These are phyloP conservation scores for Diutina mesorugosa DNA, from an alignment of 1,139 yeast species.

Conservation along the genomic window DNA sequence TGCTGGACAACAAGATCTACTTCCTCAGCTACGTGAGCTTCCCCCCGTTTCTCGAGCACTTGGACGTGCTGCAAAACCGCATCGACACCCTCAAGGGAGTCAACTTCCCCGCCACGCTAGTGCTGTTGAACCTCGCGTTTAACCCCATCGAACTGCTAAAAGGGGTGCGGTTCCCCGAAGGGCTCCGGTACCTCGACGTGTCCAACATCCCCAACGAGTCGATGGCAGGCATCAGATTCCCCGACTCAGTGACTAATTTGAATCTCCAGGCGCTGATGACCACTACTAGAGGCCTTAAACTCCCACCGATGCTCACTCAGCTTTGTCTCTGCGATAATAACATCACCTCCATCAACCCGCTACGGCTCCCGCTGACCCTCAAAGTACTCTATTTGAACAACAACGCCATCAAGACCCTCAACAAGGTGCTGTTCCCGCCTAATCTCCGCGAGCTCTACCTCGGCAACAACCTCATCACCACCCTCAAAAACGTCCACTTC, in stretches of 20 bases:
- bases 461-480: constrained; percentile 32
- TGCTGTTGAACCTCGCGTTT: constrained; percentile 19
- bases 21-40: constrained; percentile 29
- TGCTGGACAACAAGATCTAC: constrained; percentile 27
- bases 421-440: constrained; percentile 29
- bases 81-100: constrained; percentile 28
- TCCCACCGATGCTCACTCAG: constrained; percentile 20
- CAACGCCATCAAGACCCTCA: constrained; percentile 33
- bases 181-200: constrained; percentile 21
- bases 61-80: constrained; percentile 29
- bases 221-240: constrained; percentile 35
- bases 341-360: constrained; percentile 34
- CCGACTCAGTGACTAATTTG: constrained; percentile 23
- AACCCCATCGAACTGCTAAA: constrained; percentile 34
- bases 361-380: constrained; percentile 28
- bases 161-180: constrained; percentile 30
- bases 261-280: constrained; percentile 36
- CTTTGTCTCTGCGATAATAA: constrained; percentile 29
- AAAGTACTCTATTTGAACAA: constrained; percentile 24
- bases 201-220: constrained; percentile 35
- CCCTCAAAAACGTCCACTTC: constrained; percentile 30
- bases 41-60: constrained; percentile 17
- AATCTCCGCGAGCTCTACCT: constrained; percentile 23
- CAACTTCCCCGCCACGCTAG: constrained; percentile 22
- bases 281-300: constrained; percentile 30